Evolutionary conservation across 163 green algal species (phyloP).

Genomic region (Scenedesmus sp.): DNA sequence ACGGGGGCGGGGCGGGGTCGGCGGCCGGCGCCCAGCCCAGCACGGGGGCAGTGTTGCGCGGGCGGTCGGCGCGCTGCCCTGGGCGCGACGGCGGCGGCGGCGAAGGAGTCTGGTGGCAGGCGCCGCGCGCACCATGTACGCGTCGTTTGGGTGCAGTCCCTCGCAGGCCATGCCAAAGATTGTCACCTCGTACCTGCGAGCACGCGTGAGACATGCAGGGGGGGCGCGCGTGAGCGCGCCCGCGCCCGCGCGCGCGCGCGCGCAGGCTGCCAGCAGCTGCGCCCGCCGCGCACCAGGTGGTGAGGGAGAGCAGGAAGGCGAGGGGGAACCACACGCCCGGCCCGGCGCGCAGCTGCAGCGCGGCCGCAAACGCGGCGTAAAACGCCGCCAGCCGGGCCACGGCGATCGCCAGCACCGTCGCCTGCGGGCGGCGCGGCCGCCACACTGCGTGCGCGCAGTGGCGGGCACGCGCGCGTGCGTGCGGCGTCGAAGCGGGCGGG

Average conservation of each 20-base stretch:
- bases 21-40: too few relatives aligned
- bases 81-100: too few relatives aligned
- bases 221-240: too few relatives aligned
- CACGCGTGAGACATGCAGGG: too few relatives aligned
- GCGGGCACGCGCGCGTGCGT: background rate
- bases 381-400: slow-evolving; percentile 4
- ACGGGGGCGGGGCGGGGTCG: too few relatives aligned
- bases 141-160: background rate
- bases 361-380: background rate
- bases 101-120: too few relatives aligned
- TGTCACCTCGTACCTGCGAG: slow-evolving; percentile 7
- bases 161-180: slow-evolving; percentile 12
- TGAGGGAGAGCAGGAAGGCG: background rate
- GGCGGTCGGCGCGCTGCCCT: too few relatives aligned
- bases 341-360: background rate
- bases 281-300: background rate
- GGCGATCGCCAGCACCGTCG: background rate
- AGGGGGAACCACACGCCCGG: background rate
- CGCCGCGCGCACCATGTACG: too few relatives aligned
- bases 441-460: background rate
- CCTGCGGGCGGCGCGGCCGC: background rate
- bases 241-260: too few relatives aligned
- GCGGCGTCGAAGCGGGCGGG: background rate
- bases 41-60: too few relatives aligned
- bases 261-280: too few relatives aligned